Conservation (phyloP, 1,139 yeast genomes). For the Meyerozyma elateridarum region DNA sequence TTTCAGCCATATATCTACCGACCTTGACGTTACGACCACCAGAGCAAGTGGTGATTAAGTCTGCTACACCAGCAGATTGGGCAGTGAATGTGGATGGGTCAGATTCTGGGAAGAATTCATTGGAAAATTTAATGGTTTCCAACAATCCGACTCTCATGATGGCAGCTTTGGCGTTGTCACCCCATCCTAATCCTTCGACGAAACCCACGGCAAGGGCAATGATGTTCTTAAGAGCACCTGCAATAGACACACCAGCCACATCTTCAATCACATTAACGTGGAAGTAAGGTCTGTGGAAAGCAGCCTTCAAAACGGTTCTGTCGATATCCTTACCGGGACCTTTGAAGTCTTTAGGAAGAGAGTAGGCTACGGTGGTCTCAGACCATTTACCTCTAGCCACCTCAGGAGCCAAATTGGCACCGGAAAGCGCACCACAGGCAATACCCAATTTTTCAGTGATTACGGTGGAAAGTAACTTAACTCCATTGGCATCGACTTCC, state of each 20-base stretch:
- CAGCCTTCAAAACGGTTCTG: constrained; percentile 34
- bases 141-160: constrained; percentile 45
- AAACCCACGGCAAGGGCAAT: constrained; percentile 48
- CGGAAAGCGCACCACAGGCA: constrained; percentile 43
- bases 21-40: constrained; percentile 81
- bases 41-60: constrained; percentile 87
- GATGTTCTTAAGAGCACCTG: constrained; percentile 46
- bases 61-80: constrained; percentile 50
- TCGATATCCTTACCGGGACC: constrained; percentile 44
- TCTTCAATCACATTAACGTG: constrained; percentile 45
- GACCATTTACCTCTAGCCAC: constrained; percentile 47
- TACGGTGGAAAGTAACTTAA: constrained; percentile 39
- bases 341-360: constrained; percentile 33
- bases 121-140: constrained; percentile 41
- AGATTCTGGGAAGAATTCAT: constrained; percentile 40
- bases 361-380: constrained; percentile 46
- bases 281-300: constrained; percentile 46
- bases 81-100: constrained; percentile 36
- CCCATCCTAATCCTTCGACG: constrained; percentile 49
- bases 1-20: constrained; percentile 45
- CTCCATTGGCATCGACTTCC: constrained; percentile 42
- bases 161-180: constrained; percentile 49
- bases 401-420: constrained; percentile 47
- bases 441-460: constrained; percentile 43
- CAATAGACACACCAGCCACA: constrained; percentile 47